phyloP scores from a whole-genome alignment of 441 rosid genomes.

The Jatropha multifida region DNA sequence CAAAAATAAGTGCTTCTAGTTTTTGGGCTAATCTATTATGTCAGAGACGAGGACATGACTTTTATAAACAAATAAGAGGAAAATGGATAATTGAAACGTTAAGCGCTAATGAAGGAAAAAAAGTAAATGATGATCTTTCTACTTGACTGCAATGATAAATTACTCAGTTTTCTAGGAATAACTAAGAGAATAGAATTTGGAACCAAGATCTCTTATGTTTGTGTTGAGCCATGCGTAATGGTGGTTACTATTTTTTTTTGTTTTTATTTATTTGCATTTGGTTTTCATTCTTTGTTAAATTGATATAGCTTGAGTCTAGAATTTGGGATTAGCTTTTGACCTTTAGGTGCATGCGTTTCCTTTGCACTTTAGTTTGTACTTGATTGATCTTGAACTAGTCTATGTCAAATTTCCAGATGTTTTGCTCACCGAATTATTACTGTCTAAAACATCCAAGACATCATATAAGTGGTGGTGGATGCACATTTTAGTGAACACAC shows the following conservation, averaged over 20 bases:
- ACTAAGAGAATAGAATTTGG: too few relatives aligned
- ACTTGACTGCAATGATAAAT: too few relatives aligned
- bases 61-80: not conserved
- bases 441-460: too few relatives aligned
- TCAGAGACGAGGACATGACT: not conserved
- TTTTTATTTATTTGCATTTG: not conserved
- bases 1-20: not conserved
- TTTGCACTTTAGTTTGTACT: not conserved
- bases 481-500: not conserved
- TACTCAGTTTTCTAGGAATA: too few relatives aligned
- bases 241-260: not conserved
- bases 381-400: not conserved
- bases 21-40: not conserved
- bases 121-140: too few relatives aligned
- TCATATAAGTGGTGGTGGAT: not conserved
- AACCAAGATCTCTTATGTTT: too few relatives aligned
- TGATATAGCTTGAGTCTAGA: not conserved
- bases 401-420: not conserved
- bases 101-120: too few relatives aligned
- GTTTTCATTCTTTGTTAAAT: not conserved
- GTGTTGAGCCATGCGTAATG: too few relatives aligned
- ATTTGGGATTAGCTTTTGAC: not conserved
- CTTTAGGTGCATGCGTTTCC: not conserved
- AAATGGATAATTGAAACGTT: not conserved
- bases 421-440: not conserved